Conservation (phyloP, 1,284 basidiomycete genomes). For the Ceratobasidium sp. region DNA sequence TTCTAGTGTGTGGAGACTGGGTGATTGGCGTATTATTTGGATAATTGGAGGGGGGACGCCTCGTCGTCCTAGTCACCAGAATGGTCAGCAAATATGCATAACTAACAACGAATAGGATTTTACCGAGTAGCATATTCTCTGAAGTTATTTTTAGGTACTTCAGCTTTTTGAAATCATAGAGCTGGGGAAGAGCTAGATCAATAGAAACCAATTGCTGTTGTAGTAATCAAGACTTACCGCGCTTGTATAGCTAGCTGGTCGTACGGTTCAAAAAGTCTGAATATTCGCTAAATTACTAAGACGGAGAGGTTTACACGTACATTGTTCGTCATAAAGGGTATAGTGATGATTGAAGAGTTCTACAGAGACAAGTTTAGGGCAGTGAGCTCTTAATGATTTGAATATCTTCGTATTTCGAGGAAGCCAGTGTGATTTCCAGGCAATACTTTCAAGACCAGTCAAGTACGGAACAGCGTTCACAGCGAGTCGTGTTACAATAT, state of each 20-base stretch:
- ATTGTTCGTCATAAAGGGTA: neutral
- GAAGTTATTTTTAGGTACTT: constrained; percentile 7
- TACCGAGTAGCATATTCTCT: constrained; percentile 16
- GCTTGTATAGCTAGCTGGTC: constrained; percentile 13
- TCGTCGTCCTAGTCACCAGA: neutral
- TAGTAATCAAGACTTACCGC: neutral
- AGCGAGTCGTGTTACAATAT: constrained; percentile 6
- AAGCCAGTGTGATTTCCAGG: constrained; percentile 40
- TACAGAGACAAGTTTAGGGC: constrained; percentile 8
- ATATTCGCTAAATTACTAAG: neutral
- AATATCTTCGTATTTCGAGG: constrained; percentile 33
- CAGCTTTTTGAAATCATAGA: constrained; percentile 18
- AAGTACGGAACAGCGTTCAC: constrained; percentile 21
- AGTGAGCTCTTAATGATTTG: constrained; percentile 16
- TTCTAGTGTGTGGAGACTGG: neutral
- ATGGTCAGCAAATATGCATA: neutral
- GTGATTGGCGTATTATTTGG: constrained; percentile 22
- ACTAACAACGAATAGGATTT: neutral
- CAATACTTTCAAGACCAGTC: constrained; percentile 4
- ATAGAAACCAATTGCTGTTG: neutral
- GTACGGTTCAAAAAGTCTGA: neutral
- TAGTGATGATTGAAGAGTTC: constrained; percentile 21
- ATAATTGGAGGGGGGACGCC: constrained; percentile 10
- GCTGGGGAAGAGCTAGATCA: neutral
- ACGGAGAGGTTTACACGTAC: too few relatives aligned